phyloP scores from a whole-genome alignment of 495 filamentous ascomycete species.

The Articulospora tetracladia region DNA sequence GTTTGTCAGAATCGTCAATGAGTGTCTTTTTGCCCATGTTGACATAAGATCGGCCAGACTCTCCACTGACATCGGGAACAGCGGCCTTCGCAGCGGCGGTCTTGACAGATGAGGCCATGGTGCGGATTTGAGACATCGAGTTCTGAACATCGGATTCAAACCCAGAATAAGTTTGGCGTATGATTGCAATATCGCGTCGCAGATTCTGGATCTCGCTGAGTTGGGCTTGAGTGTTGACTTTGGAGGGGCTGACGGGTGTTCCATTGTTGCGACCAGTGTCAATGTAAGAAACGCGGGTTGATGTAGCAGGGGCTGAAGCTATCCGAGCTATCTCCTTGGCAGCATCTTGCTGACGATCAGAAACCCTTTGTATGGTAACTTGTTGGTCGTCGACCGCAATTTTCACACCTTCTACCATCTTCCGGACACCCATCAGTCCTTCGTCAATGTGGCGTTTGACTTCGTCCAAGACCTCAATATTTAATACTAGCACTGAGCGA shows the following conservation, averaged over 20 bases:
- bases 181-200: conserved; percentile 84
- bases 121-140: conserved; percentile 78
- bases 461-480: conserved; percentile 92
- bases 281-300: conserved; percentile 3
- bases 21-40: conserved; percentile 80
- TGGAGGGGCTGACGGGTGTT: conserved; percentile 16
- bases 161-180: conserved; percentile 89
- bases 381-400: conserved; percentile 78
- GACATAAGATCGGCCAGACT: conserved; percentile 78
- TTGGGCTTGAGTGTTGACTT: conserved; percentile 39
- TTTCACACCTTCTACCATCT: conserved; percentile 76
- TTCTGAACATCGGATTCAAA: conserved; percentile 83
- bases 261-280: conserved; percentile 15
- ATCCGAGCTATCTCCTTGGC: conserved; percentile 87
- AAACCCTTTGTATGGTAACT: conserved; percentile 76
- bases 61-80: conserved; percentile 59
- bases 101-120: conserved; percentile 79
- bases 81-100: conserved; percentile 62
- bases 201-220: conserved; percentile 74
- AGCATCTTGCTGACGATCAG: conserved; percentile 84
- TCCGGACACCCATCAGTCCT: conserved; percentile 73
- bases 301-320: conserved; percentile 33
- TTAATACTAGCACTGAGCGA: conserved; percentile 86
- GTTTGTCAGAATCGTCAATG: conserved; percentile 75
- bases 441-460: conserved; percentile 96